Evolutionary conservation across 2,329 filamentous ascomycete species (phyloP).

Genomic region (Cladosporium sp.): DNA sequence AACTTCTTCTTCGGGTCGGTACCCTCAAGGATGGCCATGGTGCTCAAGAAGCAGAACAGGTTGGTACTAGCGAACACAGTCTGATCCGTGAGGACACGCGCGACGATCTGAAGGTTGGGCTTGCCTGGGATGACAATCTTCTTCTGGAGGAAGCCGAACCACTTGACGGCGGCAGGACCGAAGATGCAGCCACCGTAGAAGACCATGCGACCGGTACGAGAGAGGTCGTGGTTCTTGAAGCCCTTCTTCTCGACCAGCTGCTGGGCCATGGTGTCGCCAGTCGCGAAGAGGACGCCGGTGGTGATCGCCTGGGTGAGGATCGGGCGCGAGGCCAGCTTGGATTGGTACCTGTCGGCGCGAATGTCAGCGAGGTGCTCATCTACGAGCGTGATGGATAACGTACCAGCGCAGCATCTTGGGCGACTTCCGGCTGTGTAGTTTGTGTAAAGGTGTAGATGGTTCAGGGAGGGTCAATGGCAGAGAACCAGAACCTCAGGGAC

Average conservation of each 20-base stretch:
- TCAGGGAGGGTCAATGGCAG: constrained; percentile 3
- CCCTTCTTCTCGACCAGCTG: constrained; percentile 85
- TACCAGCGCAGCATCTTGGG: constrained; percentile 46
- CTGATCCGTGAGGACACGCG: constrained; percentile 80
- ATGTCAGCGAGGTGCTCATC: not conserved
- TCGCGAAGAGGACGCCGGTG: constrained; percentile 87
- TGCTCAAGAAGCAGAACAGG: constrained; percentile 76
- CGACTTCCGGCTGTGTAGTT: not conserved
- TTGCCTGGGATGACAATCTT: constrained; percentile 64
- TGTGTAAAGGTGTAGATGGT: not conserved
- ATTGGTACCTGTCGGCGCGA: constrained; percentile 70
- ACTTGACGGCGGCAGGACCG: constrained; percentile 81
- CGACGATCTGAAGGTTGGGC: constrained; percentile 68
- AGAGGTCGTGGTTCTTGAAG: constrained; percentile 68
- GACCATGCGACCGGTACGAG: constrained; percentile 75
- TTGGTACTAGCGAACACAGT: constrained; percentile 80
- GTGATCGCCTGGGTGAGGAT: constrained; percentile 89
- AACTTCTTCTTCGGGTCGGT: constrained; percentile 67
- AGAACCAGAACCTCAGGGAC: constrained; percentile 6
- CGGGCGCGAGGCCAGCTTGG: constrained; percentile 74
- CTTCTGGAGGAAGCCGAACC: constrained; percentile 78
- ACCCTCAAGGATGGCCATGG: constrained; percentile 64
- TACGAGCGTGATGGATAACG: constrained; percentile 23
- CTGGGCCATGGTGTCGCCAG: constrained; percentile 88
- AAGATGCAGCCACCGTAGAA: constrained; percentile 79